These are phyloP conservation scores for Hyphochytrium catenoides DNA, from an alignment of 352 stramenopile genomes.

Conservation along the genomic window DNA sequence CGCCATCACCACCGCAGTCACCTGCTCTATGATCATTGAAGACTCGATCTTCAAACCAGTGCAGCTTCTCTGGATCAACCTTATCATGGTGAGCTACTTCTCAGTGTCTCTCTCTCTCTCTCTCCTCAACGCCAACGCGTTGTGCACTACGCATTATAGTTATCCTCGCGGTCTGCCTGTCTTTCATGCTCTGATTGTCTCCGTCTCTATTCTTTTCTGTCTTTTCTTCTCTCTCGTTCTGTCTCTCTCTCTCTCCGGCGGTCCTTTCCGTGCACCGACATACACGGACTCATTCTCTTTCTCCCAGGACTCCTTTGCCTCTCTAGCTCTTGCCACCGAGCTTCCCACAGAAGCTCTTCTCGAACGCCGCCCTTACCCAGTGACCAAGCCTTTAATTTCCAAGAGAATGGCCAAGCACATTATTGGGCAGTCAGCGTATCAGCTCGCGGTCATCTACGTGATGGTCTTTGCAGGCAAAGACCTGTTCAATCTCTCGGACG, in stretches of 20 bases:
- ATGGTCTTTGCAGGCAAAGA: constrained; percentile 42
- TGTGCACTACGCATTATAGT: too few relatives aligned
- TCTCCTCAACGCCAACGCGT: too few relatives aligned
- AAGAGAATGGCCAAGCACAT: constrained; percentile 84
- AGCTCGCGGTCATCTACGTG: constrained; percentile 55
- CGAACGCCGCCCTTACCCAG: constrained; percentile 64
- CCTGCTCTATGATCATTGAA: constrained; percentile 34
- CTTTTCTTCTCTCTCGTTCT: too few relatives aligned
- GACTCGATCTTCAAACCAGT: constrained; percentile 66
- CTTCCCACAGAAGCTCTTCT: constrained; percentile 57
- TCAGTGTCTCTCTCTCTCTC: too few relatives aligned
- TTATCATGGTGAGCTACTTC: too few relatives aligned
- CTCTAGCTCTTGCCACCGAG: constrained; percentile 80
- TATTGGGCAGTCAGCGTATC: constrained; percentile 64
- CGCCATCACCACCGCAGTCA: constrained; percentile 63
- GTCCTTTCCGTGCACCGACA: too few relatives aligned
- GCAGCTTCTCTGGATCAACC: constrained; percentile 91
- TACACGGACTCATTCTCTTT: too few relatives aligned
- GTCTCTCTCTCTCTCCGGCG: too few relatives aligned
- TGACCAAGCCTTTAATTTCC: constrained; percentile 67
- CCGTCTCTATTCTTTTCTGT: too few relatives aligned
- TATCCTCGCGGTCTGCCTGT: too few relatives aligned
- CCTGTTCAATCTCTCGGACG: constrained; percentile 22
- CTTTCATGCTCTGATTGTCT: too few relatives aligned
- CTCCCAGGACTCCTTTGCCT: constrained; percentile 84